Percentiles rank a stretch among this genome's conserved stretches.
Conservation (phyloP, 1,284 basidiomycete species). For the Boletus semigastroideus region DNA sequence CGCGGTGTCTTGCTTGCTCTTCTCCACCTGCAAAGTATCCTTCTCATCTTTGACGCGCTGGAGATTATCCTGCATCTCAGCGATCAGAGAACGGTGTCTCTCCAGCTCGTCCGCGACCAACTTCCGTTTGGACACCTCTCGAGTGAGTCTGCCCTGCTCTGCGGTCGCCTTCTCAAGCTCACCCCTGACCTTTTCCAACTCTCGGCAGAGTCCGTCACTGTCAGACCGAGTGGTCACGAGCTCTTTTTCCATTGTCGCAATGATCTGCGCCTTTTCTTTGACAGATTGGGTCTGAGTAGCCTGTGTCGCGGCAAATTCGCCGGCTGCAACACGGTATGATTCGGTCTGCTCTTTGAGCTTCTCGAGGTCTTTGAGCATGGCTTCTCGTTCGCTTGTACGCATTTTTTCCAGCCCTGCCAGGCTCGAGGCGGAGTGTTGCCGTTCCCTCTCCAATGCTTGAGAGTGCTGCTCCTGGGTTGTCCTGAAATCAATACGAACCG, state of each 20-base stretch:
- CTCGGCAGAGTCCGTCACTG: slow-evolving; percentile 51
- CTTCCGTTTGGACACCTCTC: slow-evolving; percentile 72
- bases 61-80: slow-evolving; percentile 72
- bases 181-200: slow-evolving; percentile 55
- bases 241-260: slow-evolving; percentile 50
- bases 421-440: slow-evolving; percentile 31
- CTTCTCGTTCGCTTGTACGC: slow-evolving; percentile 37
- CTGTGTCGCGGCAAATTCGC: slow-evolving; percentile 52
- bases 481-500: slow-evolving; percentile 14
- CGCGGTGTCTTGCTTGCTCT: slow-evolving; percentile 60
- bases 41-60: slow-evolving; percentile 79
- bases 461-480: slow-evolving; percentile 19
- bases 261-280: slow-evolving; percentile 47
- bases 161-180: slow-evolving; percentile 58
- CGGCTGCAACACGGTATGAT: slow-evolving; percentile 57
- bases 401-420: slow-evolving; percentile 37
- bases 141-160: slow-evolving; percentile 61
- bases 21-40: slow-evolving; percentile 73
- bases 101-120: slow-evolving; percentile 74
- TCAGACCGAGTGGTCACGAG: slow-evolving; percentile 47
- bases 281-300: slow-evolving; percentile 51
- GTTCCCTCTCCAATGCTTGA: slow-evolving; percentile 33
- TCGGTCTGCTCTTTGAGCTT: slow-evolving; percentile 60
- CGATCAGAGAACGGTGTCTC: slow-evolving; percentile 68
- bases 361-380: slow-evolving; percentile 52